phyloP scores from a whole-genome alignment of 345 rosid species.

The Cochlearia excelsa region DNA sequence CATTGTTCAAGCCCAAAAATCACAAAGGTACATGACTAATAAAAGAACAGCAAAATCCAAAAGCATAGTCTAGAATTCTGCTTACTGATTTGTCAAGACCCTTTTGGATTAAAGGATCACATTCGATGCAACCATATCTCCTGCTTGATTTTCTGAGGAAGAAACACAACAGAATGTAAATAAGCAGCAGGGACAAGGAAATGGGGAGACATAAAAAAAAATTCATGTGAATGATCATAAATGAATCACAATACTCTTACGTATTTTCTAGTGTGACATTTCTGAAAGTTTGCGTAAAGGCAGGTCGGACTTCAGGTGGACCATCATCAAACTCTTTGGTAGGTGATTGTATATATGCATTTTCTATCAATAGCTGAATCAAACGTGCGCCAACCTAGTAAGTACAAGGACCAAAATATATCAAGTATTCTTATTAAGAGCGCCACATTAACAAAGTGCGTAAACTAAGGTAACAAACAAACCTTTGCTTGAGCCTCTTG shows the following conservation, averaged over 20 bases:
- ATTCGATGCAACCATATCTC: conserved; percentile 93
- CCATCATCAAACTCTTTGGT: conserved; percentile 65
- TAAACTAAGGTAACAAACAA: conserved; percentile 22
- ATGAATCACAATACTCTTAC: conserved; percentile 43
- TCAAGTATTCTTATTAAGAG: not conserved
- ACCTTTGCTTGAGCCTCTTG: conserved; percentile 92
- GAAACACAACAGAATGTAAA: conserved; percentile 24
- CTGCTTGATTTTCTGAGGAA: conserved; percentile 62
- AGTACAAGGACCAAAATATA: conserved; percentile 27
- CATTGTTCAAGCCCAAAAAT: conserved; percentile 15
- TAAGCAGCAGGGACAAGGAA: conserved; percentile 4
- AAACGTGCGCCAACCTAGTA: conserved; percentile 81
- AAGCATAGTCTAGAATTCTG: conserved; percentile 22
- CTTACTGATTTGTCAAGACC: conserved; percentile 95
- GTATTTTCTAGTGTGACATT: conserved; percentile 55
- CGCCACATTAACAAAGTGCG: conserved; percentile 13
- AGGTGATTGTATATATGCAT: conserved; percentile 89
- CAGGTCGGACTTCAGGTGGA: conserved; percentile 89
- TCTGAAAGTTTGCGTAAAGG: conserved; percentile 67
- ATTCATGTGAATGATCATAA: conserved; percentile 21
- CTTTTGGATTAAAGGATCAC: conserved; percentile 72
- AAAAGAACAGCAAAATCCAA: conserved; percentile 14
- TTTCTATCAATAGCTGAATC: conserved; percentile 79
- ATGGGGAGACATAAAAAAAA: conserved; percentile 14
- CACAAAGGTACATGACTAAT: conserved; percentile 16